Percentiles rank a stretch among this genome's conserved stretches.
Evolutionary conservation across 1,139 yeast species (phyloP).

Genomic region (Candida sanyaensis): DNA sequence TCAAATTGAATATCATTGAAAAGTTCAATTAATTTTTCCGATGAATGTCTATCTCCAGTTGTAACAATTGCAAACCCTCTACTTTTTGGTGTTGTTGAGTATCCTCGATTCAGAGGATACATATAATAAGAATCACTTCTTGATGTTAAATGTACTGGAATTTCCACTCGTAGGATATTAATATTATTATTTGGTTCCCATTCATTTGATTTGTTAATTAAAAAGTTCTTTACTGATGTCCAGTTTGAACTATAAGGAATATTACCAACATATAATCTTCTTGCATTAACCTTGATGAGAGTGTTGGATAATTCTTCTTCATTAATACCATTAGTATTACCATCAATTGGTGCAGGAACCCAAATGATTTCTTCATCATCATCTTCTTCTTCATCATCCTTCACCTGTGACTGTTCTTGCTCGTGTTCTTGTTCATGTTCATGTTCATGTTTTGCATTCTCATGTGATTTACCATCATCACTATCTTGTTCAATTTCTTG

Average conservation of each 20-base stretch:
- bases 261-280: slow-evolving; percentile 53
- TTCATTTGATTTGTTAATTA: slow-evolving; percentile 37
- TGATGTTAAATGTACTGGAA: slow-evolving; percentile 41
- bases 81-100: slow-evolving; percentile 19
- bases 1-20: slow-evolving; percentile 56
- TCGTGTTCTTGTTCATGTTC: slow-evolving; percentile 10
- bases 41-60: slow-evolving; percentile 50
- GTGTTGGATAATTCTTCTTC: slow-evolving; percentile 30
- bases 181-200: slow-evolving; percentile 28
- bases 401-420: too few relatives aligned
- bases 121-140: slow-evolving; percentile 5
- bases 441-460: neutral
- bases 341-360: neutral
- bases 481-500: slow-evolving; percentile 30
- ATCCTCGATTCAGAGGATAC: slow-evolving; percentile 4
- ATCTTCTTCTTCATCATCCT: slow-evolving; percentile 39
- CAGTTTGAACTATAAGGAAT: slow-evolving; percentile 60
- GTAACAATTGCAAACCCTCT: slow-evolving; percentile 71
- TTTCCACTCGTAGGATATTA: slow-evolving; percentile 53
- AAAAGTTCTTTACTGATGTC: slow-evolving; percentile 53
- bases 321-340: slow-evolving; percentile 17
- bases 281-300: slow-evolving; percentile 34
- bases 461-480: slow-evolving; percentile 15
- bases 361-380: slow-evolving; percentile 12
- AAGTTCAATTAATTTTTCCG: slow-evolving; percentile 48